phyloP scores from a whole-genome alignment of 2,329 filamentous ascomycete species.

The Helminthosporium solani region DNA sequence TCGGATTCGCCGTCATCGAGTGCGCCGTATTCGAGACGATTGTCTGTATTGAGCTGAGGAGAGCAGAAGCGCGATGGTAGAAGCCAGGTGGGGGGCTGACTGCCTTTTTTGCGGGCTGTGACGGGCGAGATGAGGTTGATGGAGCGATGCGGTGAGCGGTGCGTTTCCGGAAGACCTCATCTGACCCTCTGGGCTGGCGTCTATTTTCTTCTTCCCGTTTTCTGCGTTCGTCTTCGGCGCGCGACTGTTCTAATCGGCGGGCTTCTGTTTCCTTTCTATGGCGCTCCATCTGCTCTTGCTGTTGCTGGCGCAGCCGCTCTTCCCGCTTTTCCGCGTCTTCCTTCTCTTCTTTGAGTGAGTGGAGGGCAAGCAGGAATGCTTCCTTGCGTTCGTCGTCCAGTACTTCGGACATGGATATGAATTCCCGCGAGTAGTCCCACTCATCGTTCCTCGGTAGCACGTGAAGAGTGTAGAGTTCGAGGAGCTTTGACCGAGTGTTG shows the following conservation, averaged over 20 bases:
- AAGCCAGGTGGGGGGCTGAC: conserved; percentile 38
- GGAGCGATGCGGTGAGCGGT: conserved; percentile 19
- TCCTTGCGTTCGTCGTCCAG: conserved; percentile 91
- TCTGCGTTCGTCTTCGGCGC: conserved; percentile 45
- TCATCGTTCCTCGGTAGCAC: conserved; percentile 91
- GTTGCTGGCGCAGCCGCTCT: conserved; percentile 62
- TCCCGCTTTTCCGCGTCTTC: conserved; percentile 67
- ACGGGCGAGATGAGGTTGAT: conserved; percentile 32
- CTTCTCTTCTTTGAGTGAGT: conserved; percentile 81
- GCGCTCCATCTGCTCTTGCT: conserved; percentile 56
- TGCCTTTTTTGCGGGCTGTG: conserved; percentile 35
- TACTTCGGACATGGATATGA: conserved; percentile 81
- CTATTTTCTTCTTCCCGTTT: conserved; percentile 43
- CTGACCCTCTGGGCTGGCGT: conserved; percentile 34
- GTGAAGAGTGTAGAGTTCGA: conserved; percentile 93
- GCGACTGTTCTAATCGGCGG: conserved; percentile 40
- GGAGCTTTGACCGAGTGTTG: conserved; percentile 80
- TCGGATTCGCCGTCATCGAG: conserved; percentile 56
- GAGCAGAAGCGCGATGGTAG: conserved; percentile 46
- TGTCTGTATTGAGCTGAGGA: conserved; percentile 51
- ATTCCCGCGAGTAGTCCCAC: conserved; percentile 93
- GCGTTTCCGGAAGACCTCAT: conserved; percentile 28
- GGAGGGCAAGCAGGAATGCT: conserved; percentile 81
- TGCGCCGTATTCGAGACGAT: conserved; percentile 53
- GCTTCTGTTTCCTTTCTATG: conserved; percentile 47